These are phyloP conservation scores for Xylaria multiplex DNA, from an alignment of 2,329 filamentous ascomycete species.

Conservation along the genomic window DNA sequence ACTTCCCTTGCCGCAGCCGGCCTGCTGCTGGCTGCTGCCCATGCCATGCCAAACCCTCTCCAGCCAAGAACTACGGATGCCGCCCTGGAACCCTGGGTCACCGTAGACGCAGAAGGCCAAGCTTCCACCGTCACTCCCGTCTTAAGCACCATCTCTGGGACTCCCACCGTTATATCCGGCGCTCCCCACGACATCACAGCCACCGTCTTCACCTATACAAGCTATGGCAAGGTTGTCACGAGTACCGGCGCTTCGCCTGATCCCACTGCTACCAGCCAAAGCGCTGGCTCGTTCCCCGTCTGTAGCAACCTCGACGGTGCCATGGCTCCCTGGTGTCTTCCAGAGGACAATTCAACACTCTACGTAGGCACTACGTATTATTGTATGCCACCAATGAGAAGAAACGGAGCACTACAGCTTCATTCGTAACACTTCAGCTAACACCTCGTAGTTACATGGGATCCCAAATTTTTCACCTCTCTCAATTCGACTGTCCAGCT, in stretches of 20 bases:
- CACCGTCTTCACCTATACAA: conserved; percentile 51
- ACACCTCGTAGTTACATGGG: conserved; percentile 63
- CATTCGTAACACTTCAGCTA: not conserved
- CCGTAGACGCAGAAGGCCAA: conserved; percentile 58
- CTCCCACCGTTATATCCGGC: conserved; percentile 53
- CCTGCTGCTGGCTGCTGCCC: conserved; percentile 42
- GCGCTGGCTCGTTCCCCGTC: conserved; percentile 59
- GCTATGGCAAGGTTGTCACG: conserved; percentile 45
- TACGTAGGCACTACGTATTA: conserved; percentile 62
- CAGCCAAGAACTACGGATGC: conserved; percentile 34
- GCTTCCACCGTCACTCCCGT: conserved; percentile 62
- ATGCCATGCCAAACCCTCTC: conserved; percentile 41
- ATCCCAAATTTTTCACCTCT: conserved; percentile 61
- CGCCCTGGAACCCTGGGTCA: conserved; percentile 62
- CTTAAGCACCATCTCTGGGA: conserved; percentile 58
- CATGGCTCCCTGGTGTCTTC: conserved; percentile 63
- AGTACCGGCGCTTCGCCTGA: conserved; percentile 55
- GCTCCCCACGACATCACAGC: conserved; percentile 56
- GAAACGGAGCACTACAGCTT: too few species aligned
- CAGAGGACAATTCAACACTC: conserved; percentile 56
- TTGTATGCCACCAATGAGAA: conserved; percentile 48
- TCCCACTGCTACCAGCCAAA: conserved; percentile 54
- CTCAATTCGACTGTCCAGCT: conserved; percentile 53
- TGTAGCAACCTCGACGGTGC: conserved; percentile 61
- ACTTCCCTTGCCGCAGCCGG: conserved; percentile 38